Conservation (phyloP, 495 filamentous ascomycete genomes). For the Bacidia rubella region DNA sequence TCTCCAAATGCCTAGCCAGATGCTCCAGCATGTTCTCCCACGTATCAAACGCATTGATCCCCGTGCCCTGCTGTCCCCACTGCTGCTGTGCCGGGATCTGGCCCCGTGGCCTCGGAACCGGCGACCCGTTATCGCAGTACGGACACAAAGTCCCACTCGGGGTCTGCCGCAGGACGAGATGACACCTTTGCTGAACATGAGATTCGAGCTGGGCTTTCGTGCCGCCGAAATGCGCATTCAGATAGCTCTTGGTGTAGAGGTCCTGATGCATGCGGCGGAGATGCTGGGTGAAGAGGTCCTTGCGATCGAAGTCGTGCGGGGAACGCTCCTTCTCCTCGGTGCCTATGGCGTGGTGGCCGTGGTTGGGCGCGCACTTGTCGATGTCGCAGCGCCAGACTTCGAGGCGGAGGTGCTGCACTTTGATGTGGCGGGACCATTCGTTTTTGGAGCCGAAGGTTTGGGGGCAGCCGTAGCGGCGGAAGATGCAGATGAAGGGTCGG, state of each 20-base stretch:
- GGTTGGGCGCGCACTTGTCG: conserved; percentile 35
- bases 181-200: conserved; percentile 42
- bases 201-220: conserved; percentile 32
- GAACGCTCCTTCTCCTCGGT: conserved; percentile 15
- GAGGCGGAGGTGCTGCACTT: conserved; percentile 65
- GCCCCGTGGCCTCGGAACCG: background rate
- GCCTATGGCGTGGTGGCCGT: conserved; percentile 13
- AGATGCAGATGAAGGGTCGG: conserved; percentile 68
- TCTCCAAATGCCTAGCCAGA: conserved; percentile 48
- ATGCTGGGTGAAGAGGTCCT: conserved; percentile 88
- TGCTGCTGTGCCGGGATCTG: background rate
- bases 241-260: conserved; percentile 23
- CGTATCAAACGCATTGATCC: conserved; percentile 38
- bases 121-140: conserved; percentile 1
- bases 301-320: conserved; percentile 81
- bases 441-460: conserved; percentile 87
- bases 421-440: conserved; percentile 90
- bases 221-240: conserved; percentile 22
- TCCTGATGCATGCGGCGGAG: conserved; percentile 82
- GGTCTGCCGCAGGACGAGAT: conserved; percentile 42
- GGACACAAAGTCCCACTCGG: conserved; percentile 49
- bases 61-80: background rate
- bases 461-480: conserved; percentile 66
- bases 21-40: conserved; percentile 91
- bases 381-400: conserved; percentile 72